A percentile compares a stretch with the other conserved stretches of the same genome.
These are phyloP conservation scores for Bacterosira constricta DNA, from an alignment of 108 stramenopile genomes.

Conservation along the genomic window DNA sequence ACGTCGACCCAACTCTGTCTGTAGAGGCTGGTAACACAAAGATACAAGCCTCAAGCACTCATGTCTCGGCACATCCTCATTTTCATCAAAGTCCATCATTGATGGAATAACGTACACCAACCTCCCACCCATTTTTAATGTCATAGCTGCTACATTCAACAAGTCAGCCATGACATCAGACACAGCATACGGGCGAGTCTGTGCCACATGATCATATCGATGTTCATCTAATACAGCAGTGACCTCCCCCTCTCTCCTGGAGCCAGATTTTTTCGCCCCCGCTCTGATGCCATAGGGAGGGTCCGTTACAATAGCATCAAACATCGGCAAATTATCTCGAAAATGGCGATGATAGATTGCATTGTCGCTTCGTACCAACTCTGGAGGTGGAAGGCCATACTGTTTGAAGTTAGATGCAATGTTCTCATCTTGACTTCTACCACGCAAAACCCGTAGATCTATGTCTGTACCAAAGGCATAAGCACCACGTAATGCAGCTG, in stretches of 20 bases:
- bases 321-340: constrained; percentile 57
- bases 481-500: constrained; percentile 89
- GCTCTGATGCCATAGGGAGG: constrained; percentile 94
- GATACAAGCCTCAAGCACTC: constrained; percentile 78
- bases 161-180: constrained; percentile 93
- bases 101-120: constrained; percentile 91
- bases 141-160: constrained; percentile 83
- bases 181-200: constrained; percentile 87
- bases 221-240: constrained; percentile 76
- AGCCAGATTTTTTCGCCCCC: constrained; percentile 88
- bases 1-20: constrained; percentile 75
- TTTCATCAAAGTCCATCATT: constrained; percentile 76
- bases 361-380: constrained; percentile 92
- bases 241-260: constrained; percentile 49
- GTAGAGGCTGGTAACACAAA: constrained; percentile 85
- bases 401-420: constrained; percentile 89
- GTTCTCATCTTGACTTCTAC: constrained; percentile 66
- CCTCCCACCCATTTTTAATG: constrained; percentile 72
- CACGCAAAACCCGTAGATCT: constrained; percentile 90
- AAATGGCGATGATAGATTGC: constrained; percentile 87
- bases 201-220: constrained; percentile 91
- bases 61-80: constrained; percentile 77
- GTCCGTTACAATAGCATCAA: constrained; percentile 87
- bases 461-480: constrained; percentile 94
- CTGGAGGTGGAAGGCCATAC: constrained; percentile 88